Evolutionary conservation across 495 filamentous ascomycete species (phyloP).

Genomic region (Bombardia bombarda): DNA sequence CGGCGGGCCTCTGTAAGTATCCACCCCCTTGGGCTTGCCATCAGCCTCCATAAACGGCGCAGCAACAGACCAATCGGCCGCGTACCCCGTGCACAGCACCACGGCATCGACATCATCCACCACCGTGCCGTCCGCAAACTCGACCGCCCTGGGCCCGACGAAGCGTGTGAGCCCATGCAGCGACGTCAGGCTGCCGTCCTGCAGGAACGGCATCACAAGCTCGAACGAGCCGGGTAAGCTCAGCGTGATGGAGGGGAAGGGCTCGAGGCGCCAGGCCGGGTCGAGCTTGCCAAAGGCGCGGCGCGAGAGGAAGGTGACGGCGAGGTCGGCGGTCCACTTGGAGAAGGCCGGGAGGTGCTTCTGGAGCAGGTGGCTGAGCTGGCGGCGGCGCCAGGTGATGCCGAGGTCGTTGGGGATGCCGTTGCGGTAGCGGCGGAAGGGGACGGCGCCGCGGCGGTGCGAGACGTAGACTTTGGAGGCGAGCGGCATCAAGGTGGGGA

Average conservation of each 20-base stretch:
- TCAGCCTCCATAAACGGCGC: constrained; percentile 16
- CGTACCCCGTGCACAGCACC: constrained; percentile 32
- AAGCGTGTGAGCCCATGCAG: constrained; percentile 21
- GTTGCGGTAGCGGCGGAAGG: constrained; percentile 16
- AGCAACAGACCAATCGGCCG: constrained; percentile 16
- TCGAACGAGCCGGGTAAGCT: constrained; percentile 14
- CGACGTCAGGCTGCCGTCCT: constrained; percentile 17
- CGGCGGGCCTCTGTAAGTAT: constrained; percentile 12
- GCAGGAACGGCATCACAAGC: constrained; percentile 16
- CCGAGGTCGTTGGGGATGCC: constrained; percentile 14
- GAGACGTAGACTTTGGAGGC: constrained; percentile 24
- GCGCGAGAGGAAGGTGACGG: constrained; percentile 7
- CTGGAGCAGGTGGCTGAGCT: constrained; percentile 9
- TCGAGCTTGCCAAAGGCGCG: constrained; percentile 12
- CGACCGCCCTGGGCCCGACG: constrained; percentile 17
- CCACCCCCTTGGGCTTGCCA: background rate
- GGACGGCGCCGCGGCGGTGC: constrained; percentile 21
- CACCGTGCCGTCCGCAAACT: constrained; percentile 26
- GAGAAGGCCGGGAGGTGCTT: constrained; percentile 9
- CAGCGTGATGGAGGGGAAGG: constrained; percentile 17
- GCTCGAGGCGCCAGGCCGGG: constrained; percentile 23
- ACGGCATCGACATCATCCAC: constrained; percentile 29
- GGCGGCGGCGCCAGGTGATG: constrained; percentile 16
- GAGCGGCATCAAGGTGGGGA: constrained; percentile 16
- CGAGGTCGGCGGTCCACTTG: constrained; percentile 8